Evolutionary conservation across 1,139 yeast species (phyloP).

Genomic region (Hyphopichia khmerensis): DNA sequence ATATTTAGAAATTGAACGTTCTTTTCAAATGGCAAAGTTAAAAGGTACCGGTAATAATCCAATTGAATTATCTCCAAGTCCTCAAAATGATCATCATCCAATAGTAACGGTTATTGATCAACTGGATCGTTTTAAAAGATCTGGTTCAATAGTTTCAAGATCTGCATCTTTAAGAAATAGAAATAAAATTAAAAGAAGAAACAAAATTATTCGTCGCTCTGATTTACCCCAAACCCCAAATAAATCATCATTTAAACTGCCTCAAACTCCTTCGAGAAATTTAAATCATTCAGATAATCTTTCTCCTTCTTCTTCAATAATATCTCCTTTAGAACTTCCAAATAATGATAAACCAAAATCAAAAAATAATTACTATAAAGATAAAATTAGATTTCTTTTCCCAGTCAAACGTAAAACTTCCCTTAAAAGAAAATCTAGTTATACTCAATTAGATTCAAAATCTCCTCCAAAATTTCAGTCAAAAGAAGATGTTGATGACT

Average conservation of each 20-base stretch:
- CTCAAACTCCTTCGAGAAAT: neutral
- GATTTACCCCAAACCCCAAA: conserved; percentile 8
- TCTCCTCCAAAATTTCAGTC: conserved; percentile 25
- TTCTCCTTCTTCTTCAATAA: neutral
- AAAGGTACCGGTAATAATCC: neutral
- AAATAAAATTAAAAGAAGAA: conserved; percentile 28
- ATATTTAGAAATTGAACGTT: conserved; percentile 1
- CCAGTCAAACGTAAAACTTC: conserved; percentile 39
- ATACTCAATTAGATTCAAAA: conserved; percentile 13
- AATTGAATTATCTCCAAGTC: neutral
- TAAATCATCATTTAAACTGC: neutral
- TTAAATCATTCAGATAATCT: neutral
- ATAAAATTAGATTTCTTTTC: conserved; percentile 22
- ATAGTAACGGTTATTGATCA: conserved; percentile 29
- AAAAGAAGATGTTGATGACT: conserved; percentile 25
- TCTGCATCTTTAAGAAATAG: conserved; percentile 33
- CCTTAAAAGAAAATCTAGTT: conserved; percentile 23
- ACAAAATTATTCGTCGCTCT: conserved; percentile 26
- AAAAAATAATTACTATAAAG: neutral
- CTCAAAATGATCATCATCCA: conserved; percentile 22
- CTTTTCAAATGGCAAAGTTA: neutral
- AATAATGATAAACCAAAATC: neutral
- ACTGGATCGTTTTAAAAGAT: conserved; percentile 14
- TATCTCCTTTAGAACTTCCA: neutral
- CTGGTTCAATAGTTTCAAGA: conserved; percentile 32